Conservation (phyloP, 2,329 filamentous ascomycete genomes). For the Macroventuria anomochaeta region DNA sequence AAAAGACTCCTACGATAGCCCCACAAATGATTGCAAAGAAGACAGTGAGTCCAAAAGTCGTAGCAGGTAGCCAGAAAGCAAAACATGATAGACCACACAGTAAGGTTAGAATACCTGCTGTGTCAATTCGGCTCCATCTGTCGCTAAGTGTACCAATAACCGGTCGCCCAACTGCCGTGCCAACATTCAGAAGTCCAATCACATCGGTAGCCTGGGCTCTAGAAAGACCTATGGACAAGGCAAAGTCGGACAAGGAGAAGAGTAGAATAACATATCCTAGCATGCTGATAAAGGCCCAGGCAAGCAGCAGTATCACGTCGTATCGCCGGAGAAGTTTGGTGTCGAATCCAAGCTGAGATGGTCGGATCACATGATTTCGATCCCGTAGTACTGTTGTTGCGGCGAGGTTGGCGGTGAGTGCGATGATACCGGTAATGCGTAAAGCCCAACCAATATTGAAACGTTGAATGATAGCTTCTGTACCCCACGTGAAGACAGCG, state of each 20-base stretch:
- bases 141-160: slow-evolving; percentile 56
- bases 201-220: slow-evolving; percentile 50
- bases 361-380: slow-evolving; percentile 43
- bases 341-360: slow-evolving; percentile 46
- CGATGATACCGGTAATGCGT: slow-evolving; percentile 46
- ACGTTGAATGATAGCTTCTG: slow-evolving; percentile 47
- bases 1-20: slow-evolving; percentile 57
- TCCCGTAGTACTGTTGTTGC: slow-evolving; percentile 43
- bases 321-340: slow-evolving; percentile 45
- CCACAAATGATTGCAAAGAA: slow-evolving; percentile 55
- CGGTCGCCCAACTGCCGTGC: slow-evolving; percentile 56
- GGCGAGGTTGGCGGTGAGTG: slow-evolving; percentile 35
- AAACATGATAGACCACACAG: slow-evolving; percentile 46
- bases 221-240: slow-evolving; percentile 51
- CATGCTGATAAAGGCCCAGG: slow-evolving; percentile 55
- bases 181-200: slow-evolving; percentile 56
- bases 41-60: slow-evolving; percentile 51
- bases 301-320: slow-evolving; percentile 47
- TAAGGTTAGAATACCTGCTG: slow-evolving; percentile 51
- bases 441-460: slow-evolving; percentile 52
- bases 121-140: slow-evolving; percentile 52
- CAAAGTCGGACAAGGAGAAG: slow-evolving; percentile 57
- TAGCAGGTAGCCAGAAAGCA: slow-evolving; percentile 58
- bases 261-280: slow-evolving; percentile 58
- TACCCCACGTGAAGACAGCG: slow-evolving; percentile 39